Conservation (phyloP, 108 stramenopile species). For the Schizochytrium sp. region DNA sequence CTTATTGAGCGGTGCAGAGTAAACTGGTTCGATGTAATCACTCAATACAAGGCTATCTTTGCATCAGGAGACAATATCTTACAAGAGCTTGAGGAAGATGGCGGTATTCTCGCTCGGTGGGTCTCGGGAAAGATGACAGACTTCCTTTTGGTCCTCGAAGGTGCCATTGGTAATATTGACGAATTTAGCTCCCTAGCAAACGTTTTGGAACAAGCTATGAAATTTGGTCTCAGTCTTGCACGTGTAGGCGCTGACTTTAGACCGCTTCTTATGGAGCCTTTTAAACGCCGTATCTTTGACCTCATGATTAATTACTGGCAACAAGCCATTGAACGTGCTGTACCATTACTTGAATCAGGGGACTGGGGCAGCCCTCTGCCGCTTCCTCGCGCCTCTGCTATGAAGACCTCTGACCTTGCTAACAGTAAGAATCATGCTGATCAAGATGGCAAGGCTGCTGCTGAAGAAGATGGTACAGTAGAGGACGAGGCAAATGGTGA, state of each 20-base stretch:
- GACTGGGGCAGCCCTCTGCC: constrained; percentile 39
- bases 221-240: constrained; percentile 55
- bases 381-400: background rate
- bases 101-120: constrained; percentile 55
- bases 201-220: constrained; percentile 54
- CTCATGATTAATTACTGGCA: constrained; percentile 40
- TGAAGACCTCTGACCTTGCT: background rate
- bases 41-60: constrained; percentile 59
- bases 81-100: constrained; percentile 50
- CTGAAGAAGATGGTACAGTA: background rate
- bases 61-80: constrained; percentile 52
- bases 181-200: constrained; percentile 37
- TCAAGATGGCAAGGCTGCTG: background rate
- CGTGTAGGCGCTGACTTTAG: constrained; percentile 60
- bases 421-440: background rate
- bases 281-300: constrained; percentile 46
- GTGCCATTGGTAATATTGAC: constrained; percentile 36
- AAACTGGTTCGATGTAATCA: constrained; percentile 57
- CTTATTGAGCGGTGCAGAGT: constrained; percentile 56
- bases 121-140: constrained; percentile 60
- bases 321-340: constrained; percentile 26
- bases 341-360: background rate
- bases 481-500: background rate
- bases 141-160: background rate
- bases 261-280: constrained; percentile 52